phyloP scores from a whole-genome alignment of 495 filamentous ascomycete species.

The Hypoxylon rickii region DNA sequence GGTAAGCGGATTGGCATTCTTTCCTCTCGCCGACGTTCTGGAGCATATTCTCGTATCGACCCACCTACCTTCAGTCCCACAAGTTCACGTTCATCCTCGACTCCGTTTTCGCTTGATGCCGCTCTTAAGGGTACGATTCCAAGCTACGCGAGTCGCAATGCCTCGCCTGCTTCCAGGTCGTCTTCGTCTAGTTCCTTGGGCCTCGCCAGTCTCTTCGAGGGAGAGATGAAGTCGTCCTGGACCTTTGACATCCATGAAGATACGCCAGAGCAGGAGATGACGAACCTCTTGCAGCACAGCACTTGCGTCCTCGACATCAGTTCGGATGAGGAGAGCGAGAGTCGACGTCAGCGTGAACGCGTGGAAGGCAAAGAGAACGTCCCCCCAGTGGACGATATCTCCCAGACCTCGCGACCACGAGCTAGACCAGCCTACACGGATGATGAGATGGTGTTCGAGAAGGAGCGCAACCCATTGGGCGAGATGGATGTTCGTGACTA shows the following conservation, averaged over 20 bases:
- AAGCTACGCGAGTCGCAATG: constrained; percentile 50
- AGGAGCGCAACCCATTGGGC: constrained; percentile 67
- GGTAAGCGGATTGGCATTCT: constrained; percentile 65
- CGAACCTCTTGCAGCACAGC: constrained; percentile 88
- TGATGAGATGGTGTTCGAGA: constrained; percentile 53
- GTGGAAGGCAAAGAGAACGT: constrained; percentile 86
- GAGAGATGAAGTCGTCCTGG: constrained; percentile 69
- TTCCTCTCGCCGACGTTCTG: constrained; percentile 61
- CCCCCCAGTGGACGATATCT: constrained; percentile 67
- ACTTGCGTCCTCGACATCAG: constrained; percentile 85
- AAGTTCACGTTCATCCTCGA: constrained; percentile 40
- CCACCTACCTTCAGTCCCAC: constrained; percentile 53
- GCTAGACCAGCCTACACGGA: constrained; percentile 12
- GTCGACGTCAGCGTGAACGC: constrained; percentile 55
- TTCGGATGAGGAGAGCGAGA: constrained; percentile 64
- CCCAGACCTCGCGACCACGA: constrained; percentile 49
- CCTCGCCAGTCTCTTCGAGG: constrained; percentile 35
- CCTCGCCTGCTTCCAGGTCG: constrained; percentile 19
- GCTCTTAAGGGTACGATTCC: constrained; percentile 73
- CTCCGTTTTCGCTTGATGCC: constrained; percentile 78
- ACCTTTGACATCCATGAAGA: constrained; percentile 96
- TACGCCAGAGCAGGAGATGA: constrained; percentile 81
- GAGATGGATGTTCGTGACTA: constrained; percentile 75
- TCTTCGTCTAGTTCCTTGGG: constrained; percentile 19
- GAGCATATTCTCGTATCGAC: constrained; percentile 61